Evolutionary conservation across 495 filamentous ascomycete genomes (phyloP), one percentile per base, ranked within the genome.

Genomic region (Lophiostoma macrostomum): DNA sequence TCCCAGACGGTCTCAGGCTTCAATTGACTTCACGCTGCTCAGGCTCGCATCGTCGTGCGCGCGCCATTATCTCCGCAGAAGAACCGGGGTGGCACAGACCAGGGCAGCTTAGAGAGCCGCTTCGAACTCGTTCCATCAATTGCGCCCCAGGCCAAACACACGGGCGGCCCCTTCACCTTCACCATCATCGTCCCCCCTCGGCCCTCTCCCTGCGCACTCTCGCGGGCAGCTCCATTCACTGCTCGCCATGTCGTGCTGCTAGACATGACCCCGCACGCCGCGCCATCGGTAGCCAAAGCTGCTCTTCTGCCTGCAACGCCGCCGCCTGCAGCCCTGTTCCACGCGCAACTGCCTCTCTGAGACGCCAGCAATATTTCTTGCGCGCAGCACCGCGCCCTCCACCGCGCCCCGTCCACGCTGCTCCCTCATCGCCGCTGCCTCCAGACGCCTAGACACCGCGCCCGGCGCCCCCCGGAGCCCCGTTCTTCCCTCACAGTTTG

Each of bases 401-500:
- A 28, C 38, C 50, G 28, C 30, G 30, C 41, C 30, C 16, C 43
- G 19, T 22, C 13, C 43, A 29, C 44, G 20, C 20, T 18, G n/a
- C 29, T 24, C 20, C 37, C n/a, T 28, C 32, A 13, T 24, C 46
- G 18, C 16, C 36, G 5, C 34, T 14, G 18, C 30, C 3, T 20
- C 36, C 20, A 20, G 10, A 16, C 16, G 16, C 34, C 34, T 18
- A 32, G 19, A 25, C 36, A 23, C 3, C 42, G n/a, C 23, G 2
- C 14, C 6, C 11, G 1, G 39, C 19, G 16, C 18, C 49, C 23
- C 36, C 25, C 40, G 16, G 13, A 14, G 13, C 23, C 14, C 38
- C 42, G 16, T 29, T 19, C 27, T 23, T 29, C 32, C 58, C 58
- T 61, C 58, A 53, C 58, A 61, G 14, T 44, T 56, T 51, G 47